Evolutionary conservation across 148 eudicot genomes (phyloP).

Genomic region (Drosera capensis): DNA sequence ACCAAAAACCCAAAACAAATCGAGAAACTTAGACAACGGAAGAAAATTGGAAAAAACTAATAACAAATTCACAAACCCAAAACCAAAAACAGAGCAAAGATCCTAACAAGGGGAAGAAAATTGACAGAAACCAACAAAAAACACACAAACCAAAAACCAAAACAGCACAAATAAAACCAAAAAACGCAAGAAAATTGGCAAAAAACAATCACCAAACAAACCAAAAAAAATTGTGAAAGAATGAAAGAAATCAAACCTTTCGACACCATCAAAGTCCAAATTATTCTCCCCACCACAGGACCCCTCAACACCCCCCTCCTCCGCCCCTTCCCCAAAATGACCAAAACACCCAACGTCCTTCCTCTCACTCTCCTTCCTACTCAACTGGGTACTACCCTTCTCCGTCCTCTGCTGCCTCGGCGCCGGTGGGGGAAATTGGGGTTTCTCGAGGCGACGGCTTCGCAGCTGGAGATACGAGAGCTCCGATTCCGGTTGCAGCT

Average conservation of each 20-base stretch:
- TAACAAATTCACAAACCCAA: not conserved
- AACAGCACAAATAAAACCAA: not conserved
- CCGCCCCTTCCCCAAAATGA: slow-evolving; percentile 4
- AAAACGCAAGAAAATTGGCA: not conserved
- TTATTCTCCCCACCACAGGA: slow-evolving; percentile 57
- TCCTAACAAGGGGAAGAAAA: not conserved
- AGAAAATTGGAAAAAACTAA: not conserved
- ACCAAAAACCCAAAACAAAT: not conserved
- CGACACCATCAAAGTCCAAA: slow-evolving; percentile 40
- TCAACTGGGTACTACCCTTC: not conserved
- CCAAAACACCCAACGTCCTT: not conserved
- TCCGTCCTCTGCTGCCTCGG: not conserved
- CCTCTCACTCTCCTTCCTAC: not conserved
- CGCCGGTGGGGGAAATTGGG: slow-evolving; percentile 16
- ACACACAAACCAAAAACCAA: slow-evolving; percentile 2
- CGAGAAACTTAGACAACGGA: not conserved
- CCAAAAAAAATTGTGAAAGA: not conserved
- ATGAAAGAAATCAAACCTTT: slow-evolving; percentile 27
- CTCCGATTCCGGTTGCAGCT: slow-evolving; percentile 23
- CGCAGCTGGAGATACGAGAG: slow-evolving; percentile 66
- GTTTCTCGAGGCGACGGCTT: slow-evolving; percentile 58
- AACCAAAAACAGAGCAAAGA: not conserved
- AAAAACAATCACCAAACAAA: not conserved
- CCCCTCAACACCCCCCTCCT: slow-evolving; percentile 15
- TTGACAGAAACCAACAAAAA: slow-evolving; percentile 3